These are phyloP conservation scores for Forsythia viridissima DNA, from an alignment of 257 asterid genomes.

Conservation along the genomic window DNA sequence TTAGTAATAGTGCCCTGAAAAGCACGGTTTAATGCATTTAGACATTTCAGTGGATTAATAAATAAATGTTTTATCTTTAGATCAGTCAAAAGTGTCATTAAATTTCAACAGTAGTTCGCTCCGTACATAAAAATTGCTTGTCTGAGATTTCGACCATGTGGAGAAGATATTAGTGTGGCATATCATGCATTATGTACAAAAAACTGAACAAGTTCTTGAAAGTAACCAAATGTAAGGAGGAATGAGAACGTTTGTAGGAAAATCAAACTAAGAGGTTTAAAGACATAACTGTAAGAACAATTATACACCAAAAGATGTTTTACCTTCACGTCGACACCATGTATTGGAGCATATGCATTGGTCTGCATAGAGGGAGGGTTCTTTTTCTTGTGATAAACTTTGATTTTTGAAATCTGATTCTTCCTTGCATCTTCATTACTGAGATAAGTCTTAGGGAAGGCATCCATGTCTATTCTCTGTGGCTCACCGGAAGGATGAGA, in stretches of 20 bases:
- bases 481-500: slow-evolving; percentile 23
- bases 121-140: background rate
- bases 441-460: background rate
- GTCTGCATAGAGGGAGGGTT: slow-evolving; percentile 20
- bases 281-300: background rate
- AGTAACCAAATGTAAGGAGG: background rate
- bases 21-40: too few relatives aligned
- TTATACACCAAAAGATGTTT: slow-evolving; percentile 16
- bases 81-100: background rate
- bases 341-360: slow-evolving; percentile 15
- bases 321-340: slow-evolving; percentile 30
- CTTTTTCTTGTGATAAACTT: slow-evolving; percentile 33
- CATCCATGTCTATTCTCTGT: slow-evolving; percentile 13
- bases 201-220: too few relatives aligned
- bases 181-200: too few relatives aligned
- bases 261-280: background rate
- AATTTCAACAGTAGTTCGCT: background rate
- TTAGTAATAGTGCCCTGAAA: too few relatives aligned
- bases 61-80: too few relatives aligned
- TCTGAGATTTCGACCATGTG: too few relatives aligned
- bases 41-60: too few relatives aligned
- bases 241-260: background rate
- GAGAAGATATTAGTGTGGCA: too few relatives aligned
- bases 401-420: slow-evolving; percentile 19
- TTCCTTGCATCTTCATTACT: slow-evolving; percentile 14